Evolutionary conservation across 2,329 filamentous ascomycete genomes (phyloP).

Genomic region (Fusarium drepaniforme): DNA sequence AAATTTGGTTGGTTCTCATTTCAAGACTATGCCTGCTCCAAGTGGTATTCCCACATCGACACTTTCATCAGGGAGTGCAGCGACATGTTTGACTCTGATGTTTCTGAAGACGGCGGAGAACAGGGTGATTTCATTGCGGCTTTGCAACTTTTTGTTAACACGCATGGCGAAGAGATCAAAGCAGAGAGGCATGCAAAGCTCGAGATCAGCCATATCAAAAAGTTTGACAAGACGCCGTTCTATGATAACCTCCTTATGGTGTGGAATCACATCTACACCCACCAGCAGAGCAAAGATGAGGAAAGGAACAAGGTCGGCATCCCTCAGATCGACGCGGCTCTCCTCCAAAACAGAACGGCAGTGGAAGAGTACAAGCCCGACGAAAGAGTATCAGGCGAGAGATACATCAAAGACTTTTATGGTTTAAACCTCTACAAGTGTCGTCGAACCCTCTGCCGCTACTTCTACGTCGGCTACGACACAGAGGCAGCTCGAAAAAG

Average conservation of each 20-base stretch:
- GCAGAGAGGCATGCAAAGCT: too few relatives aligned
- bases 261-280: slow-evolving; percentile 9
- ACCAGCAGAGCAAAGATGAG: neutral
- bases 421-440: slow-evolving; percentile 57
- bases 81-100: neutral
- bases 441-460: slow-evolving; percentile 53
- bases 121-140: neutral
- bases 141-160: neutral
- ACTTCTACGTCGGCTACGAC: slow-evolving; percentile 57
- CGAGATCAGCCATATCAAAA: too few relatives aligned
- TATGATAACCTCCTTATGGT: neutral
- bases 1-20: slow-evolving; percentile 50
- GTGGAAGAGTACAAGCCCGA: slow-evolving; percentile 42
- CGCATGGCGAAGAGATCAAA: neutral
- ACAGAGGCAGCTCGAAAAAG: slow-evolving; percentile 44
- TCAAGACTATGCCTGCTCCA: slow-evolving; percentile 49
- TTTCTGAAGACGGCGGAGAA: neutral
- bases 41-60: neutral
- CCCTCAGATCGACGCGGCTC: slow-evolving; percentile 21
- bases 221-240: neutral
- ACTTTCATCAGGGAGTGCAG: neutral
- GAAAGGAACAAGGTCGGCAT: slow-evolving; percentile 19
- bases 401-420: slow-evolving; percentile 46
- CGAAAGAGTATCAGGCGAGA: slow-evolving; percentile 22
- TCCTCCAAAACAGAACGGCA: slow-evolving; percentile 36